phyloP scores from a whole-genome alignment of 1,139 yeast species.

The Hyphopichia burtonii region DNA sequence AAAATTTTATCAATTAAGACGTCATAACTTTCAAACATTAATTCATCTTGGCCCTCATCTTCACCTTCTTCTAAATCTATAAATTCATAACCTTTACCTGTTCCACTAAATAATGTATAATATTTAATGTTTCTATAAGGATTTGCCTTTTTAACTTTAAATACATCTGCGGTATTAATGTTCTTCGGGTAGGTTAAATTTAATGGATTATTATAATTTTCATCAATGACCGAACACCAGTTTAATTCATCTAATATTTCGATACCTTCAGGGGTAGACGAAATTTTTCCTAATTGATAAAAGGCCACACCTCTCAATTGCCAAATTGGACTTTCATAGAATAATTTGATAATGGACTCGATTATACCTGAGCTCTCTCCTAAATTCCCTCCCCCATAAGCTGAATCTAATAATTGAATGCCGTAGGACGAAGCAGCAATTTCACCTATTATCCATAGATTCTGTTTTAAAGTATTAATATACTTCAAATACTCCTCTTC shows the following conservation, averaged over 20 bases:
- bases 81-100: constrained; percentile 9
- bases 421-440: constrained; percentile 73
- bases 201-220: constrained; percentile 50
- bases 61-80: constrained; percentile 9
- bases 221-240: constrained; percentile 62
- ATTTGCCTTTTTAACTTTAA: constrained; percentile 24
- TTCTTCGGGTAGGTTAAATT: constrained; percentile 56
- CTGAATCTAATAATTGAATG: constrained; percentile 62
- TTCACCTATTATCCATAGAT: constrained; percentile 86
- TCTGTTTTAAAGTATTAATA: constrained; percentile 55
- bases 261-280: constrained; percentile 73
- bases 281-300: constrained; percentile 71
- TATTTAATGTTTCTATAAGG: constrained; percentile 34
- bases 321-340: constrained; percentile 51
- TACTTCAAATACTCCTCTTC: constrained; percentile 5
- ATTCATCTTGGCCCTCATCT: constrained; percentile 14
- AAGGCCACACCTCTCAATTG: constrained; percentile 75
- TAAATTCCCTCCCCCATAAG: constrained; percentile 34
- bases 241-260: constrained; percentile 82
- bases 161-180: constrained; percentile 14
- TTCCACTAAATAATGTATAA: constrained; percentile 25
- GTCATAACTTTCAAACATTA: constrained; percentile 13
- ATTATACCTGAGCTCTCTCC: constrained; percentile 48
- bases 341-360: constrained; percentile 44
- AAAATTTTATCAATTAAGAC: constrained; percentile 38